Base-by-base conservation (phyloP, 2,329 filamentous ascomycete species). In the Scortechinia acanthostroma region DNA sequence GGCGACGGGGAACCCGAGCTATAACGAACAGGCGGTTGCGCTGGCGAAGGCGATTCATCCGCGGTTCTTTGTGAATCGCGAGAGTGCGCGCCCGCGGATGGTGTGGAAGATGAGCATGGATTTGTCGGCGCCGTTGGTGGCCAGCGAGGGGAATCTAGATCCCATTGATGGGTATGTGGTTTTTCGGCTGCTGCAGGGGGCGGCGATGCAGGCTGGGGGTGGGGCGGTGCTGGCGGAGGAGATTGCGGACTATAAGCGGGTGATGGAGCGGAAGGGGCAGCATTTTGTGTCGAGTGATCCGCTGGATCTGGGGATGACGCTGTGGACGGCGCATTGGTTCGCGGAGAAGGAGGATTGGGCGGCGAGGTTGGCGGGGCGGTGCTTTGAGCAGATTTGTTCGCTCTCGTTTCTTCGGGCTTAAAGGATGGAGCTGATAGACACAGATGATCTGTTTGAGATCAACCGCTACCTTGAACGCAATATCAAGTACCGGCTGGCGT, bases 291-390 rank as follows among this genome's bases (percentile, higher is more conserved):
- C 71, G 21, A 56, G 53, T 3, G 76, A 79, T 55, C 59, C 69
- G 16, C 55, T 79, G n/a, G 76, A 80, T 52, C 53, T 80, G 37
- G 77, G 76, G 1, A 80, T 80, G 76, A 71, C 73, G 1, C 53
- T 80, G 21, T 80, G 76, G 76, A 70, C 70, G 40, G 64, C 64
- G 19, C 74, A 78, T 48, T 74, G 76, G 58, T 67, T 69, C 47
- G 56, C 55, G 0, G 62, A 62, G 2, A 54, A 55, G 43, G 72
- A 77, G 47, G 55, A 58, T 2, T 79, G 74, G 75, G 71, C 74
- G 2, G 51, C 51, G 2, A 50, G 55, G 3, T 52, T 76, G 44
- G 56, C 58, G 3, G 45, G 43, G 2, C 48, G 56, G 21, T 60
- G 59, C 4, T 47, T 67, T 5, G 45, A 48, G 3, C 35, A 40